Base-by-base conservation (phyloP, 768 basidiomycete genomes). In the Cyclocybe aegerita region DNA sequence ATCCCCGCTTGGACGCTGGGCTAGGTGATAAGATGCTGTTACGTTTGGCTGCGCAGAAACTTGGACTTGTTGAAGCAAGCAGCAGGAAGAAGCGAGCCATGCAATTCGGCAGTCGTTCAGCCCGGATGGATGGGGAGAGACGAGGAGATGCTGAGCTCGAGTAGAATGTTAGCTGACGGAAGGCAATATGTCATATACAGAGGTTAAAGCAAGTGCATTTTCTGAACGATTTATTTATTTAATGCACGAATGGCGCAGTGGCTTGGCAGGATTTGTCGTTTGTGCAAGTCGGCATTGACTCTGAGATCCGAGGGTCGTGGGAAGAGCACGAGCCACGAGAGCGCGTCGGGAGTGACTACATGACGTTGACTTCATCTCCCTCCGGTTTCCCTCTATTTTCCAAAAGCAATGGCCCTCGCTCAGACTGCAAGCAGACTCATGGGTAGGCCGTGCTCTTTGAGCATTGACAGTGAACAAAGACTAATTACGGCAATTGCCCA, bases 51-150 rank as follows among this genome's bases (percentile, higher is more conserved):
- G 83, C 88, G 33, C 70, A 73, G 54, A 81, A 81, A 56, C 60
- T 93, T n/a, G 94, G 95, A 0, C 72, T 98, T 38, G 67, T 78
- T 2, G 81, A 85, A 55, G 90, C 92, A 4, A 88, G 88, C 54
- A 51, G 58, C 46, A 74, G 91, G 55, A 93, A 88, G 65, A 99
- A 99, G 71, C 68, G 90, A 51, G 97, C 97, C 10, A 97, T 98
- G 90, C 97, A 98, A 61, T 99, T 99, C 70, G 96, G 96, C 12
- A 90, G 82, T 60, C 83, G 85, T 67, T 89, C 90, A 30, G 91
- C 91, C 12, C 73, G 90, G 51, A 92, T 93, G 90, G 83, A 86
- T 12, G 85, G 82, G 2, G 80, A 81, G 41, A 69, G 67, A 50
- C 76, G 78, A 34, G 88, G 87, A 1, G 81, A 84, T 63, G 61